Base-by-base conservation (phyloP, 2,329 filamentous ascomycete genomes). In the Sclerotinia subarctica region DNA sequence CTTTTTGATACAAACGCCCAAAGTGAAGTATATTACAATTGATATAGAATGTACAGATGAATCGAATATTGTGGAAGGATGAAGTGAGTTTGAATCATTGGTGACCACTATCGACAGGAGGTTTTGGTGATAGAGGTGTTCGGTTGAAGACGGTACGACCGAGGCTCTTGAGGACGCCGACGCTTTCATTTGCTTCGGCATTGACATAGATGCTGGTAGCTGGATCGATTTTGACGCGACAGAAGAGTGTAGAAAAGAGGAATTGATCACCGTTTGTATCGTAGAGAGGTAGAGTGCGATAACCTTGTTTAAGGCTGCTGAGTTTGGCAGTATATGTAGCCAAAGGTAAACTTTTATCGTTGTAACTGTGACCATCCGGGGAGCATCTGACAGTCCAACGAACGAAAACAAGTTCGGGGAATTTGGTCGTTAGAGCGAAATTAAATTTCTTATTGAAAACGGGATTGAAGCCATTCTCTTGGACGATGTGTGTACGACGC, bases 281-380 rank as follows among this genome's bases (percentile, higher is more conserved):
- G 78, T 93, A 90, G 21, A 99, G 84, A 15, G 94, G 95, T 65
- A 98, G 83, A 70, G 96, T 96, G 70, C 94, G 93, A 79, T 95
- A 98, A 38, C 95, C 95, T 79, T 95, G 89, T 77, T 94, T 93
- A 53, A 98, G 85, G 77, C 90, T 96, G 81, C 85, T 89, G 64
- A 98, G 88, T 81, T 98, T 98, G 71, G 92, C 94, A 2, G 93
- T 98, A 79, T 94, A 98, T 1, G 91, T 95, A 3, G 93, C 95
- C 68, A 97, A 84, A 29, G 92, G 81, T 72, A 85, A 80, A 78
- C 86, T 78, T 74, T 84, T 80, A 71, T 89, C 89, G 69, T 86
- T 91, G 72, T 87, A 86, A 72, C 82, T 89, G 73, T 89, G 85
- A 53, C 91, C 91, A 76, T 94, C 92, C 69, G 87, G 84, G 1